Conservation (phyloP, 768 basidiomycete species). For the Porpolomopsis calyptriformis region DNA sequence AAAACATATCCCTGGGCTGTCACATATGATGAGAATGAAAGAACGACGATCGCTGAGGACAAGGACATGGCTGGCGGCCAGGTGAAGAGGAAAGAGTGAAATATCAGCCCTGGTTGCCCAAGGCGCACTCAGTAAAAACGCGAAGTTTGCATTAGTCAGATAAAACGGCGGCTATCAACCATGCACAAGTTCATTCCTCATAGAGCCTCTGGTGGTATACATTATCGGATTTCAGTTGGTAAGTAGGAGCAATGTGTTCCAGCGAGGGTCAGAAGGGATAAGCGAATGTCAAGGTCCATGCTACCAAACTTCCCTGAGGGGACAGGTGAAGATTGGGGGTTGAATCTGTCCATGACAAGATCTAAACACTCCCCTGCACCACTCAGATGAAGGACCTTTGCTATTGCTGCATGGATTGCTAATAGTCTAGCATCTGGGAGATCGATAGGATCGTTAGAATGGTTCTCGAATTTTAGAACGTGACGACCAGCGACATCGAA, state of each 20-base stretch:
- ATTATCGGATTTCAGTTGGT: neutral
- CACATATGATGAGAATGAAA: too few relatives aligned
- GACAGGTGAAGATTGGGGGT: constrained; percentile 3
- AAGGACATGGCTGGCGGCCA: too few relatives aligned
- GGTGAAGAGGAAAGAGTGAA: too few relatives aligned
- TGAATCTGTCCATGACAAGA: neutral
- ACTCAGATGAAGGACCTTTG: constrained; percentile 7
- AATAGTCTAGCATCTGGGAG: constrained; percentile 4
- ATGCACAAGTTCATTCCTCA: too few relatives aligned
- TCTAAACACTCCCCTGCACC: constrained; percentile 4
- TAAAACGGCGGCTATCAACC: too few relatives aligned
- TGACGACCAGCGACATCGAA: constrained; percentile 1
- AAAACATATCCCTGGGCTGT: too few relatives aligned
- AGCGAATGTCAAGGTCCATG: constrained; percentile 6
- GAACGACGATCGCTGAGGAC: too few relatives aligned
- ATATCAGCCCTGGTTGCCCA: too few relatives aligned
- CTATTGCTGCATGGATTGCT: constrained; percentile 3
- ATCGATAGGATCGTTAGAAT: neutral
- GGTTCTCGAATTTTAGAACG: constrained; percentile 4
- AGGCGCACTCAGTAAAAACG: too few relatives aligned
- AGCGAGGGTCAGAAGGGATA: constrained; percentile 1
- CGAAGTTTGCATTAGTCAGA: too few relatives aligned
- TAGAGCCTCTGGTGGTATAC: too few relatives aligned
- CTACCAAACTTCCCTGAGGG: constrained; percentile 6
- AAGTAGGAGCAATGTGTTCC: neutral